These are phyloP conservation scores for Wickerhamomyces canadensis DNA, from an alignment of 805 yeast species.

Conservation along the genomic window DNA sequence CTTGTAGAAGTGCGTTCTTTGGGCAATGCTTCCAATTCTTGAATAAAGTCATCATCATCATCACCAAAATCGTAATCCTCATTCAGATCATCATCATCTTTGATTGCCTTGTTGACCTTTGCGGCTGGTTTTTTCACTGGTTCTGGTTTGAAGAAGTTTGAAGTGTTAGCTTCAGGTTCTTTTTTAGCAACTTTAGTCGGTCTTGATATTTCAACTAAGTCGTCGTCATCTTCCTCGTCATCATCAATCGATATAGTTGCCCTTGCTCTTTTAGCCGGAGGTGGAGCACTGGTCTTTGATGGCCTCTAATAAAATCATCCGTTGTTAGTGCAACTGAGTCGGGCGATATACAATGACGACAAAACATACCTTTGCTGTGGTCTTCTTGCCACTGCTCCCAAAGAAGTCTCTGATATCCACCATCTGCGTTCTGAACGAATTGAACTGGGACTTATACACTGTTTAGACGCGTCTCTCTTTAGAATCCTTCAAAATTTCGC, in stretches of 20 bases:
- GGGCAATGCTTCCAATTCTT: constrained; percentile 8
- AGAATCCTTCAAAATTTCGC: no score
- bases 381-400: constrained; percentile 17
- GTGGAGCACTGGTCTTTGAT: neutral
- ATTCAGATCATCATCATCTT: constrained; percentile 16
- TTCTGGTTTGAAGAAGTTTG: constrained; percentile 2
- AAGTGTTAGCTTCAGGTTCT: constrained; percentile 3
- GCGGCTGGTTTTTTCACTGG: constrained; percentile 6
- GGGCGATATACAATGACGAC: neutral
- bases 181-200: constrained; percentile 8
- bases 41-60: constrained; percentile 17
- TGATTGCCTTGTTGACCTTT: constrained; percentile 3
- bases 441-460: no score
- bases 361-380: constrained; percentile 9
- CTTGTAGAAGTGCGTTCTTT: constrained; percentile 2
- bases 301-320: neutral
- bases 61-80: constrained; percentile 12
- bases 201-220: constrained; percentile 8
- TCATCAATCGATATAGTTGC: constrained; percentile 17
- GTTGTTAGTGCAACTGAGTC: neutral
- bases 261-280: constrained; percentile 3
- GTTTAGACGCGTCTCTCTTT: no score
- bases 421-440: no score
- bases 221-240: constrained; percentile 27
- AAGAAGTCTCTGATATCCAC: constrained; percentile 37